Evolutionary conservation across 257 asterid species (phyloP).

Genomic region (Sherardia arvensis): DNA sequence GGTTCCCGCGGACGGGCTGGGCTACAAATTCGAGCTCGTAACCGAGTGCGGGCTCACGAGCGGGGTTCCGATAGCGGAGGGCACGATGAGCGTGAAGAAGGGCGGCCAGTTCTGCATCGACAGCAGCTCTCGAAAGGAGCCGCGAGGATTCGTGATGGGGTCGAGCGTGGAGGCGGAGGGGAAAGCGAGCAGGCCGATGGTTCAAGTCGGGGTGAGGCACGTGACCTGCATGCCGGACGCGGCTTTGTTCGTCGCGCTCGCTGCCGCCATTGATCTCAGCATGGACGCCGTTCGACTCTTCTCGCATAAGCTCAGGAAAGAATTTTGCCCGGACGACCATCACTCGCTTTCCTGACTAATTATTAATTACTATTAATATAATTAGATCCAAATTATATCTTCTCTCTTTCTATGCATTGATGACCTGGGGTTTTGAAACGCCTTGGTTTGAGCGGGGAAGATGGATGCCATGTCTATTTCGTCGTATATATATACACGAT

Average conservation of each 20-base stretch:
- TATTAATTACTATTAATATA: background rate
- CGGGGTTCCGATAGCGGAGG: conserved; percentile 63
- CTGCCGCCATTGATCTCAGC: conserved; percentile 83
- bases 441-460: conserved; percentile 44
- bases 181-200: conserved; percentile 48
- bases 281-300: conserved; percentile 80
- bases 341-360: conserved; percentile 20
- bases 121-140: conserved; percentile 35
- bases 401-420: conserved; percentile 34
- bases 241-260: conserved; percentile 63
- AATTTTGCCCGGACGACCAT: conserved; percentile 44
- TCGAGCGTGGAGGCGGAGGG: conserved; percentile 78
- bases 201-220: conserved; percentile 67
- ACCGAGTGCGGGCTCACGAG: conserved; percentile 42
- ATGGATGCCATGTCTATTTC: background rate
- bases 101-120: conserved; percentile 66
- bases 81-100: conserved; percentile 54
- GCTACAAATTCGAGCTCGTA: conserved; percentile 74
- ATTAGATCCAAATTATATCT: background rate
- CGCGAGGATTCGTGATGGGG: conserved; percentile 72
- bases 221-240: conserved; percentile 82
- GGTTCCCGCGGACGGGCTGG: conserved; percentile 55
- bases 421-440: conserved; percentile 28
- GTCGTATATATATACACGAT: too few species aligned
- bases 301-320: conserved; percentile 61